Conservation (phyloP, 176 grass and related monocot species). For the sorghum (Sorghum bicolor) region Sorghum_bicolor_NCBIv3 NC_012872.2:8192001-8192500, state of each 20-base stretch:
- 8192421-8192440: slow-evolving; percentile 81
- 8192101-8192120: background rate
- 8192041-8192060: background rate
- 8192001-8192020: background rate
- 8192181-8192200: background rate
- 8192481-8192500: slow-evolving; percentile 83
- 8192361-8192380: background rate
- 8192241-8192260: background rate
- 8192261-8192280: slow-evolving; percentile 2
- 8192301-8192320: background rate
- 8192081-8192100: background rate
- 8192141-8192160: background rate
- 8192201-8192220: background rate
- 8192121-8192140: background rate
- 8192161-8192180: background rate
- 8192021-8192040: background rate
- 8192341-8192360: background rate
- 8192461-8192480: slow-evolving; percentile 69
- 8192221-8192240: background rate
- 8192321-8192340: background rate
- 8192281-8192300: background rate
- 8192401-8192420: slow-evolving; percentile 7
- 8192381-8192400: background rate
- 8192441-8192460: slow-evolving; percentile 76
- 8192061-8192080: background rate